A percentile compares a stretch with the other conserved stretches of the same genome.
Conservation (phyloP, 2,329 filamentous ascomycete species). For the Aspergillus latus region DNA sequence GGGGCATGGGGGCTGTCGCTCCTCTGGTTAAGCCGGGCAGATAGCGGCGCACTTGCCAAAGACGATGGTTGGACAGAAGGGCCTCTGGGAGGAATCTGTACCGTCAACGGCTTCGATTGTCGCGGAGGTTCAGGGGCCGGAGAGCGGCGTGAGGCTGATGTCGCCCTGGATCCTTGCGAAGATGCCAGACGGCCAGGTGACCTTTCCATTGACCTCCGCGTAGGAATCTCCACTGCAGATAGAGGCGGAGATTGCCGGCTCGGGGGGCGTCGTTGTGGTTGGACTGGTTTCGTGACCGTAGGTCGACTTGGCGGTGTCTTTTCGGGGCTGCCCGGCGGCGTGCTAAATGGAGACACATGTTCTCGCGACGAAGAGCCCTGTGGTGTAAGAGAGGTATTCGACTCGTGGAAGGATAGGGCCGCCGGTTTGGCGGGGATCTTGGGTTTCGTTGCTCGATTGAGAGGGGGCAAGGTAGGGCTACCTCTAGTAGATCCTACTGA, state of each 20-base stretch:
- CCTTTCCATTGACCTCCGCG: conserved; percentile 31
- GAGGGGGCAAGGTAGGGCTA: conserved; percentile 58
- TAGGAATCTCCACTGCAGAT: conserved; percentile 28
- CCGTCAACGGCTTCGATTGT: conserved; percentile 33
- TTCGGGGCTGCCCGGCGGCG: conserved; percentile 73
- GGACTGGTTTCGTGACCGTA: conserved; percentile 16
- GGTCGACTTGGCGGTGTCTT: conserved; percentile 48
- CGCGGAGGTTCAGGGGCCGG: conserved; percentile 29
- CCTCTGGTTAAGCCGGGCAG: conserved; percentile 41
- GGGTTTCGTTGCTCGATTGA: conserved; percentile 78
- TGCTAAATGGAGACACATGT: conserved; percentile 76
- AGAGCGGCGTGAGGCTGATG: conserved; percentile 30
- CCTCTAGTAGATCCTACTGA: conserved; percentile 17
- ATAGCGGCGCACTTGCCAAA: conserved; percentile 33
- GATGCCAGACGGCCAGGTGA: conserved; percentile 20
- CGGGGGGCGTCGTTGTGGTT: conserved; percentile 21
- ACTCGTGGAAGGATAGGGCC: conserved; percentile 33
- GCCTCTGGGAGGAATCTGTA: conserved; percentile 31
- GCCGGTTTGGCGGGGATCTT: conserved; percentile 57
- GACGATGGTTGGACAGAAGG: conserved; percentile 23
- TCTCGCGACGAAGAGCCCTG: conserved; percentile 41
- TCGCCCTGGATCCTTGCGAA: conserved; percentile 31
- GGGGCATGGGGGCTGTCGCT: conserved; percentile 44
- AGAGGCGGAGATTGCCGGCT: conserved; percentile 22
- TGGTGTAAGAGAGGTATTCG: conserved; percentile 28